phyloP scores from a whole-genome alignment of 2,329 filamentous ascomycete species.

The Colletotrichum sp. region DNA sequence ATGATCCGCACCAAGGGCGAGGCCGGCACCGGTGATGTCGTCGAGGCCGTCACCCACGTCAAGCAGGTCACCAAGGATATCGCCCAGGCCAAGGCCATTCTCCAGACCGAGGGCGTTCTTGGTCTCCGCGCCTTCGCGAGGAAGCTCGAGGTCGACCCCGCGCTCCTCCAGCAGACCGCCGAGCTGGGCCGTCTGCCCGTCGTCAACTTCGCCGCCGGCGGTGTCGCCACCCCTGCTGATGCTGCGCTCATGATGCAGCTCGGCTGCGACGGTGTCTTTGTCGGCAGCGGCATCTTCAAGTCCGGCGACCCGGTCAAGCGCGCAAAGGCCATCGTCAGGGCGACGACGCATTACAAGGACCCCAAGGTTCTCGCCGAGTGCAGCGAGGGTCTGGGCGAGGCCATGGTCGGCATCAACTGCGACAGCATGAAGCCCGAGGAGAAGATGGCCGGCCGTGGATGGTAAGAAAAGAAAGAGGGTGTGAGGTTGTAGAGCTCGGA shows the following conservation, averaged over 20 bases:
- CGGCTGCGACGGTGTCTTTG: conserved; percentile 97
- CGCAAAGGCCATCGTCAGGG: conserved; percentile 92
- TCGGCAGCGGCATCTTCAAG: conserved; percentile 98
- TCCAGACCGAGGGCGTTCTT: conserved; percentile 58
- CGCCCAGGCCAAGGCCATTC: conserved; percentile 76
- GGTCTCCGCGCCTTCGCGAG: conserved; percentile 76
- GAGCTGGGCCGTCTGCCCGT: conserved; percentile 88
- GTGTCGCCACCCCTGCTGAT: conserved; percentile 97
- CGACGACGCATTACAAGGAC: conserved; percentile 89
- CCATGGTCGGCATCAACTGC: conserved; percentile 96
- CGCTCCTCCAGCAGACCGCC: conserved; percentile 84
- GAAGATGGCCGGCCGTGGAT: conserved; percentile 85
- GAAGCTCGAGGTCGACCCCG: conserved; percentile 79
- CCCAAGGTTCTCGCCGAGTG: conserved; percentile 85
- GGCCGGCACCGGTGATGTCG: conserved; percentile 94
- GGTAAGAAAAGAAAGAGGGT: conserved; percentile 57
- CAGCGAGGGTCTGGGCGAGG: conserved; percentile 89
- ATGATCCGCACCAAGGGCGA: conserved; percentile 99
- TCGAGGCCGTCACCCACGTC: conserved; percentile 97
- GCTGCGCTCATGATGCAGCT: conserved; percentile 98
- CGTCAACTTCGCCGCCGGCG: conserved; percentile 98
- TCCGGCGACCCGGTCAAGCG: conserved; percentile 87
- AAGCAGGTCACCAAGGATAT: conserved; percentile 88
- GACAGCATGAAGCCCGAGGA: conserved; percentile 77
- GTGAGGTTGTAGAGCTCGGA: not conserved